These are phyloP conservation scores for Colletotrichum echinochloae DNA, from an alignment of 2,329 filamentous ascomycete genomes.

Conservation along the genomic window DNA sequence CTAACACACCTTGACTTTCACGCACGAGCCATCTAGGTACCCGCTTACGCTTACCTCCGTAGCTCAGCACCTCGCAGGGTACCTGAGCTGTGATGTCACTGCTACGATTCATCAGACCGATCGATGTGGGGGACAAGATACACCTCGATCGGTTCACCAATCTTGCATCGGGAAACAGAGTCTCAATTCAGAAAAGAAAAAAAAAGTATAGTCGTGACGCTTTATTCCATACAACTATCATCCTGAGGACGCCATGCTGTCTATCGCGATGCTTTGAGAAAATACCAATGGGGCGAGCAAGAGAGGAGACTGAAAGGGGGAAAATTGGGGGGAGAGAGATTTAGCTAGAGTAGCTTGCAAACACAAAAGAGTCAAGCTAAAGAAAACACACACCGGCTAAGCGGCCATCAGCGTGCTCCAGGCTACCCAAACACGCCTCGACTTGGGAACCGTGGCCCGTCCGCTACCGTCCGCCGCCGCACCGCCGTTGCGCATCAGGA, in stretches of 20 bases:
- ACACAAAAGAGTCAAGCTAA: not conserved
- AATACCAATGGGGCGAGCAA: conserved; percentile 1
- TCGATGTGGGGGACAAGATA: not conserved
- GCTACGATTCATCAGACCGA: conserved; percentile 9
- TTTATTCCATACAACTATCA: conserved; percentile 1
- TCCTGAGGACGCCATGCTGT: conserved; percentile 19
- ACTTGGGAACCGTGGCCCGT: conserved; percentile 57
- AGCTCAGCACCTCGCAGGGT: not conserved
- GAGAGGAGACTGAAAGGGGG: not conserved
- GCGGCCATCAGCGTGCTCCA: conserved; percentile 62
- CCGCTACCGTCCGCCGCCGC: conserved; percentile 42
- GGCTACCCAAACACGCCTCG: conserved; percentile 65
- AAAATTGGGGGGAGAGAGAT: not conserved
- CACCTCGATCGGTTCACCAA: not conserved
- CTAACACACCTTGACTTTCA: too few relatives aligned
- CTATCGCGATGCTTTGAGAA: conserved; percentile 27
- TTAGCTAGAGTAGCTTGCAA: not conserved
- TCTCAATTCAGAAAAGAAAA: too few relatives aligned
- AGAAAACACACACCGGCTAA: not conserved
- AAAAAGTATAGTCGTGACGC: not conserved
- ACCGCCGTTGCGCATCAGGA: conserved; percentile 54
- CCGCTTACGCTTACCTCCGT: too few relatives aligned
- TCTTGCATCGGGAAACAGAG: not conserved
- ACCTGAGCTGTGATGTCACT: conserved; percentile 37
- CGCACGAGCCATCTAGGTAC: conserved; percentile 10